Base-by-base conservation (phyloP, 768 basidiomycete genomes). In the Porpolomopsis calyptriformis region DNA sequence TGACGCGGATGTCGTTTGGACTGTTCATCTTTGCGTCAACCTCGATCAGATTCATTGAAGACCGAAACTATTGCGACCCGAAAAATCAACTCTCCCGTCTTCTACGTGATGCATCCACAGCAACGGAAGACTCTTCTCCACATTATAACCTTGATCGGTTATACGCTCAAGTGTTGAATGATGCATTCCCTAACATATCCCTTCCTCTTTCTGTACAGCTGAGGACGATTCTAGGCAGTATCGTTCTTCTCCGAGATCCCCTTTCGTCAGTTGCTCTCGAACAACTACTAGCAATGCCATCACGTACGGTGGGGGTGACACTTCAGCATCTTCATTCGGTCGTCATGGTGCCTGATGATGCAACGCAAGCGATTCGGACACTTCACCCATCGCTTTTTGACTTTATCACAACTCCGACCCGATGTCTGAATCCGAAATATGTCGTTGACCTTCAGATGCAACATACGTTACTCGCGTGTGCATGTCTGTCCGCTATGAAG, bases 311-410 rank as follows among this genome's bases (percentile, higher is more conserved):
- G 16, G n/a, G 33, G 9, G 33, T 20, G 7, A 34, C 34, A 2
- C 19, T 45, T 12, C 20, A 16, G 10, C 20, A 20, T 34, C 22
- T 45, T 7, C 37, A 38, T 22, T 38, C 37, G n/a, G 20, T 45
- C 14, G 16, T 45, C 20, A 22, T 35, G 14, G 18, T 34, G 16
- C 44, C 31, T 24, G 14, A 16, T 8, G n/a, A 38, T 22, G 31
- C 19, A 12, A 45, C 29, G 6, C n/a, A 38, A 16, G 26, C 31
- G n/a, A 36, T 36, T n/a, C 12, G 44, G 22, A n/a, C 35, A 6
- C 19, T 45, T 37, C 44, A 45, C 14, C 44, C 44, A 20, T 45
- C 44, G 4, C 25, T 45, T 24, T 45, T 34, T 23, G 44, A 45
- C 22, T 45, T 40, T 19, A 16, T 45, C 33, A 45, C 44, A 16